phyloP scores from a whole-genome alignment of 441 rosid species.

The Erysimum cheiri region DNA sequence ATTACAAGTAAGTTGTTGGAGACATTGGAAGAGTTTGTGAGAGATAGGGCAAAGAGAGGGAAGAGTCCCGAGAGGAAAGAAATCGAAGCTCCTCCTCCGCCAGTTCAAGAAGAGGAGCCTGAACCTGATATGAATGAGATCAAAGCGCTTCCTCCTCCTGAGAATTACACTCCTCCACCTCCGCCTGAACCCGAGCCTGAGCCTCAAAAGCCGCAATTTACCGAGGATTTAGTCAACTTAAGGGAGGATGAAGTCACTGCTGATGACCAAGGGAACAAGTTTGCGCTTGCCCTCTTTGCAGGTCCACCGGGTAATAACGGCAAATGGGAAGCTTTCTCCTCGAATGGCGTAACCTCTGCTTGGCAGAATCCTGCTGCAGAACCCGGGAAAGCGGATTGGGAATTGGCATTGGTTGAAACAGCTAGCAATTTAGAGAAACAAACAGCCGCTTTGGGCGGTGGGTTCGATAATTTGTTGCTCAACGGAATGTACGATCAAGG shows the following conservation, averaged over 20 bases:
- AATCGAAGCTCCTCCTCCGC: slow-evolving; percentile 47
- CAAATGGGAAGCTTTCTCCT: slow-evolving; percentile 67
- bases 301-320: slow-evolving; percentile 54
- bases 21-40: slow-evolving; percentile 59
- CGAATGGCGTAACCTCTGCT: slow-evolving; percentile 67
- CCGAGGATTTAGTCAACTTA: slow-evolving; percentile 58
- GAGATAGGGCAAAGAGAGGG: slow-evolving; percentile 51
- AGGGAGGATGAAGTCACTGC: slow-evolving; percentile 55
- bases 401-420: slow-evolving; percentile 61
- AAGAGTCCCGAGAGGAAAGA: slow-evolving; percentile 56
- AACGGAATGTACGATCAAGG: slow-evolving; percentile 89
- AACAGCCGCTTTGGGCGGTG: slow-evolving; percentile 64
- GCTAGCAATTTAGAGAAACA: slow-evolving; percentile 70
- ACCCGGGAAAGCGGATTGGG: slow-evolving; percentile 74
- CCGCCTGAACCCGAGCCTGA: slow-evolving; percentile 49
- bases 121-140: slow-evolving; percentile 56
- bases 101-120: slow-evolving; percentile 43
- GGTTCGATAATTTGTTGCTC: slow-evolving; percentile 64
- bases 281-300: slow-evolving; percentile 62
- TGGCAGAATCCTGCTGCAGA: slow-evolving; percentile 90
- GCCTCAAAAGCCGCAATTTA: slow-evolving; percentile 46
- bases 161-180: slow-evolving; percentile 50
- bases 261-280: slow-evolving; percentile 67
- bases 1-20: slow-evolving; percentile 59
- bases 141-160: slow-evolving; percentile 67